Conservation (phyloP, 1,284 basidiomycete genomes). For the Pseudozyma thailandica region DNA sequence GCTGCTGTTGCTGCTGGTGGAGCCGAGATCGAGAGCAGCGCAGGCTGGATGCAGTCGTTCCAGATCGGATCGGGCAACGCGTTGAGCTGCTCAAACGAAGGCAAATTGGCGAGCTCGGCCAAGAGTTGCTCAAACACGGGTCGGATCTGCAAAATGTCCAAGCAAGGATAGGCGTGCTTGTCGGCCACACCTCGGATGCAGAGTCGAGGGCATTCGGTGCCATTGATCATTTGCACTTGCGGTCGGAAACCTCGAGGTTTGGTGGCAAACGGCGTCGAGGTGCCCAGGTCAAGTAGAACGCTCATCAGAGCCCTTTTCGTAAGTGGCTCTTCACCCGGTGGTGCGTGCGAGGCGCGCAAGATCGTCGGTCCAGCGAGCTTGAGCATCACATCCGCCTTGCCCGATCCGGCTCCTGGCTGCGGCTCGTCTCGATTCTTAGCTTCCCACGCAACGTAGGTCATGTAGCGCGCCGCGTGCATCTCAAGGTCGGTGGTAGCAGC, state of each 20-base stretch:
- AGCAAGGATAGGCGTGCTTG: constrained; percentile 12
- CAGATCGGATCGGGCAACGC: too few relatives aligned
- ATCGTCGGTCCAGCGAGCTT: constrained; percentile 4
- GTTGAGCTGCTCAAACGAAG: too few relatives aligned
- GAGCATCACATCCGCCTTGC: background rate
- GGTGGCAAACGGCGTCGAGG: background rate
- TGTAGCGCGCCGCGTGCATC: constrained; percentile 1
- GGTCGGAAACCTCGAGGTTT: constrained; percentile 2
- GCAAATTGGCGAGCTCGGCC: too few relatives aligned
- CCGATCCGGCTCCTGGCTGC: background rate
- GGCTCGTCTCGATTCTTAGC: constrained; percentile 9
- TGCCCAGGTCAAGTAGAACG: constrained; percentile 13
- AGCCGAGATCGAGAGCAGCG: too few relatives aligned
- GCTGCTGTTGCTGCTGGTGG: too few relatives aligned
- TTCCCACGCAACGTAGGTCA: constrained; percentile 25
- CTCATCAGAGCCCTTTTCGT: constrained; percentile 7
- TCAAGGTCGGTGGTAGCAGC: background rate
- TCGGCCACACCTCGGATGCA: constrained; percentile 5
- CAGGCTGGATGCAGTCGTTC: too few relatives aligned
- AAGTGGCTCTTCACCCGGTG: background rate
- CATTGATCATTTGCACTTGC: background rate
- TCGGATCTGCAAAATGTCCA: constrained; percentile 6
- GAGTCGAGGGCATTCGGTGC: constrained; percentile 9
- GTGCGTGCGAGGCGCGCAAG: background rate
- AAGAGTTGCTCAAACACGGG: background rate